Conservation (phyloP, 768 basidiomycete genomes). For the Lepiota subincarnata region DNA sequence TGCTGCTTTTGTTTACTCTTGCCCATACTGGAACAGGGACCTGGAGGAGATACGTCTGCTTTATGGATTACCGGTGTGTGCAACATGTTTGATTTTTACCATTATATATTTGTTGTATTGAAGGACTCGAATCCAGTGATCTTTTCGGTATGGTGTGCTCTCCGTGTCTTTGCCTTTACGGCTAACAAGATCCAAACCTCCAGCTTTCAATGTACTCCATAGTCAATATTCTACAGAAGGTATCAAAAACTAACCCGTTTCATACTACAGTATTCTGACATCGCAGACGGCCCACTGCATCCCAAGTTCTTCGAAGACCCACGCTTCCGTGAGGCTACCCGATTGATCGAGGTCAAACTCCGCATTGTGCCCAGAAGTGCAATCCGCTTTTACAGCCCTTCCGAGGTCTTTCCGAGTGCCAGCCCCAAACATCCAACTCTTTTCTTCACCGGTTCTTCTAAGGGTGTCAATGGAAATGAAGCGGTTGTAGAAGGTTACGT, state of each 20-base stretch:
- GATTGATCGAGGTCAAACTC: constrained; percentile 56
- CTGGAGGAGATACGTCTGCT: constrained; percentile 74
- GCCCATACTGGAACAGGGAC: constrained; percentile 32
- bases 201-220: constrained; percentile 45
- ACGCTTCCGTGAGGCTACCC: constrained; percentile 60
- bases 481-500: constrained; percentile 48
- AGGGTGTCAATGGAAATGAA: constrained; percentile 38
- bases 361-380: constrained; percentile 34
- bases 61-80: constrained; percentile 70
- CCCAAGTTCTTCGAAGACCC: constrained; percentile 50
- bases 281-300: constrained; percentile 32
- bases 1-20: neutral
- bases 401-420: constrained; percentile 11
- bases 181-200: neutral
- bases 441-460: constrained; percentile 44
- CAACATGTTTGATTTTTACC: neutral
- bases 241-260: constrained; percentile 9
- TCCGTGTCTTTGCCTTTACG: neutral
- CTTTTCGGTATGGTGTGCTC: constrained; percentile 34
- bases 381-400: constrained; percentile 25
- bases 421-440: constrained; percentile 36
- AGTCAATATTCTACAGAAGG: constrained; percentile 8
- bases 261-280: constrained; percentile 28
- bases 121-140: constrained; percentile 25
- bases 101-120: neutral